Evolutionary conservation across 2,329 filamentous ascomycete species (phyloP), one percentile per base, ranked within the genome.

Genomic region (Corinectria fuckeliana): DNA sequence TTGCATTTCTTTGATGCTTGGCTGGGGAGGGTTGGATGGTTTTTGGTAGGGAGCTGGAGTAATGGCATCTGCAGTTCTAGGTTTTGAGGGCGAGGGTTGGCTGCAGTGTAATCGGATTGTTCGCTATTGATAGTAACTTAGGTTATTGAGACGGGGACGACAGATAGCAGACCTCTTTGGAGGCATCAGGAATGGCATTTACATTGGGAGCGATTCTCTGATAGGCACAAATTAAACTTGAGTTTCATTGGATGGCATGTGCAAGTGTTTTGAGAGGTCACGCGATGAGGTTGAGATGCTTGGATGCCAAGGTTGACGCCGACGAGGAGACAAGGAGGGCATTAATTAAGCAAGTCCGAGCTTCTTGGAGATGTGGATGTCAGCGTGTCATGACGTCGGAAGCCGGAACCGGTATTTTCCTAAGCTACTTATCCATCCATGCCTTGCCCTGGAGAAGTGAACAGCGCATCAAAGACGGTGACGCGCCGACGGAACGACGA

Each of bases 21-120:
- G 58, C 47, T 45, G 50, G 50, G 36, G 50, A 57, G 59, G 63
- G 58, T 70, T 70, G 68, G 68, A 69, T 69, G 65, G 54, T 45
- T 65, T 61, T 60, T 67, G 62, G 50, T n/a, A 23, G 32, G 21
- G 42, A 47, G 51, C 47, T 55, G 54, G 59, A 58, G 49, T 53
- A 51, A 20, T 36, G 36, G 50, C 48, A 62, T 52, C 16, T 50
- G 49, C 47, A 34, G 38, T 25, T 56, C 54, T 49, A 42, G 51
- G 42, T 56, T 59, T 58, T 32, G 23, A 36, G 45, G 38, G 57
- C 25, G 39, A 55, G 23, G 56, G 38, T 42, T 56, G 32, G 26
- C 32, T 28, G 44, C 20, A 25, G 50, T 39, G 34, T 50, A 45
- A 50, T 50, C 36, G 51, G 45, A 54, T 48, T 61, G 41, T 59